phyloP scores from a whole-genome alignment of 306 rosid species.

The cucumber (Cucumis sativus) region DNA sequence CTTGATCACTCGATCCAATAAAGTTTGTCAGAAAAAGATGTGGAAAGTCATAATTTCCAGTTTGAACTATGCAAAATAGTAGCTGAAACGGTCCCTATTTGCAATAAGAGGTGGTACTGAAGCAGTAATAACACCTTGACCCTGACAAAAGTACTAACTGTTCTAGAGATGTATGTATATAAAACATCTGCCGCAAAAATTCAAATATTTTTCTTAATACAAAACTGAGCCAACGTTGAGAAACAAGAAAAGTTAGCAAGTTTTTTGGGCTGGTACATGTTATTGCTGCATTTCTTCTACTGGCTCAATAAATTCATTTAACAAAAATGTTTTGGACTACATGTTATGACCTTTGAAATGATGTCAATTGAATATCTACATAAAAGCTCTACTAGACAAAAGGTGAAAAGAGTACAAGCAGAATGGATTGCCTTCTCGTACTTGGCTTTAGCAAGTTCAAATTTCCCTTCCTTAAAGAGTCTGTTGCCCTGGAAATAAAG shows the following conservation, averaged over 20 bases:
- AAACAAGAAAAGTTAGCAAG: neutral
- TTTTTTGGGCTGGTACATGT: neutral
- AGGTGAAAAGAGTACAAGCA: constrained; percentile 1
- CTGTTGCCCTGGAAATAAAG: constrained; percentile 72
- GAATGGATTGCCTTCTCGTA: constrained; percentile 69
- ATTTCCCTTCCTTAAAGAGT: constrained; percentile 91
- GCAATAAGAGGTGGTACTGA: neutral
- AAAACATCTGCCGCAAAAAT: neutral
- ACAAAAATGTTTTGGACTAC: neutral
- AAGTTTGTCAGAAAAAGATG: neutral
- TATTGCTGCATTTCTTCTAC: neutral
- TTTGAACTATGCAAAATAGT: neutral
- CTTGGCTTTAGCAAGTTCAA: constrained; percentile 91
- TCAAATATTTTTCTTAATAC: neutral
- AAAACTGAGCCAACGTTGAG: too few relatives aligned
- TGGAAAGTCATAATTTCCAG: neutral
- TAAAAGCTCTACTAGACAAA: neutral
- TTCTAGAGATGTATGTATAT: neutral
- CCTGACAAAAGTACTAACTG: neutral
- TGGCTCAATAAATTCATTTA: neutral
- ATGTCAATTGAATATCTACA: constrained; percentile 5
- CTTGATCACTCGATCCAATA: neutral
- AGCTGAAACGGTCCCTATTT: neutral
- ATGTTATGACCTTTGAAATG: neutral
- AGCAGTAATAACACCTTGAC: neutral